Evolutionary conservation across 2,329 filamentous ascomycete genomes (phyloP), one percentile per base, ranked within the genome.

Genomic region (Spiromastix sp.): DNA sequence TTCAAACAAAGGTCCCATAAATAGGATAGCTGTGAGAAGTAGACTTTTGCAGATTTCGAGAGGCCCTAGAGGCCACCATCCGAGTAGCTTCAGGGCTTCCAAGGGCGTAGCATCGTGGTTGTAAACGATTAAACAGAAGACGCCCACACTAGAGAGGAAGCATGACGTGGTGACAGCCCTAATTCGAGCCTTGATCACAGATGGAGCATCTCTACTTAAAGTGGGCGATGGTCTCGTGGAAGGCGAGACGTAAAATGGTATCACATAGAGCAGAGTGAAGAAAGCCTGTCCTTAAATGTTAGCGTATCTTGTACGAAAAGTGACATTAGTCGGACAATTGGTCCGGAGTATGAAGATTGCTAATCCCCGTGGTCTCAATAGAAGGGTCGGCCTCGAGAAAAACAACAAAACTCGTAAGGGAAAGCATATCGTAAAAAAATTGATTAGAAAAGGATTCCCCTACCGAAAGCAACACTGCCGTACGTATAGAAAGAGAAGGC

Each of bases 221-320:
- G 71, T 75, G 17, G 76, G 72, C 5, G 85, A 91, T 5, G 87
- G 86, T 34, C 87, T 77, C 4, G 89, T 93, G 13, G 76, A 71
- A 3, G 76, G 60, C 13, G 81, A 91, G 43, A 89, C 68, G 66
- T 98, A 95, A 60, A 96, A 85, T 16, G 91, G 89, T 3, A 83
- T 66, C 49, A 98, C 84, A 63, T 96, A 98, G 64, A 85, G 63
- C 48, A 86, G 59, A n/a, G 85, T 93, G 61, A 93, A 93, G 21
- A 24, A n/a, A 24, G n/a, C n/a, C n/a, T n/a, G n/a, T 24, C 7
- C 7, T n/a, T 24, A n/a, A 7, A 24, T 24, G n/a, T 7, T 24
- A 7, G 21, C 7, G 21, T n/a, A 24, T 24, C n/a, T 7, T n/a
- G n/a, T 7, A 24, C 7, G 21, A 7, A n/a, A 7, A 24, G 7